Conservation (phyloP, 805 yeast species). For the Debaryomyces tyrocola region DNA sequence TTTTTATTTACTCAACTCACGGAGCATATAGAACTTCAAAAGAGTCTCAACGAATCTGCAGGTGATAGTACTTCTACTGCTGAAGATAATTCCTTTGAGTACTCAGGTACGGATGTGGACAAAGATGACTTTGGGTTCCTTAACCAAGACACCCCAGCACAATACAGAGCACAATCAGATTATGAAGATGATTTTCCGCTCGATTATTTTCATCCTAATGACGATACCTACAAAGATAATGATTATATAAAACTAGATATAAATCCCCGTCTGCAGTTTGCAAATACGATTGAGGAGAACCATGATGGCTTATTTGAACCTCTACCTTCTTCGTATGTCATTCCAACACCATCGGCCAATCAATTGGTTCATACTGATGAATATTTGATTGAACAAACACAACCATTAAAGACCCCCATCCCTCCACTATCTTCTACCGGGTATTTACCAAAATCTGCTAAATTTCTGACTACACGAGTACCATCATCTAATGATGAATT, state of each 20-base stretch:
- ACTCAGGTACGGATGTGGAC: slow-evolving; percentile 1
- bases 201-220: slow-evolving; percentile 55
- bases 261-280: slow-evolving; percentile 5
- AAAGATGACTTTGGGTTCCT: slow-evolving; percentile 14
- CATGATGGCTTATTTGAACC: slow-evolving; percentile 19
- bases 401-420: slow-evolving; percentile 40
- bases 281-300: slow-evolving; percentile 15
- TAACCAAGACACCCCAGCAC: slow-evolving; percentile 21
- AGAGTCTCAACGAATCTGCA: slow-evolving; percentile 6
- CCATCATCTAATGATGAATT: slow-evolving; percentile 19
- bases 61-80: slow-evolving; percentile 3
- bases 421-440: slow-evolving; percentile 8
- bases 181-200: slow-evolving; percentile 70
- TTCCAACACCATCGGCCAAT: slow-evolving; percentile 17
- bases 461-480: slow-evolving; percentile 6
- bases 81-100: slow-evolving; percentile 14
- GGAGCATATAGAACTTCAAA: slow-evolving; percentile 27
- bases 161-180: slow-evolving; percentile 22
- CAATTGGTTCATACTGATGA: slow-evolving; percentile 46
- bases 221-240: slow-evolving; percentile 8
- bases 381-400: slow-evolving; percentile 52
- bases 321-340: slow-evolving; percentile 6
- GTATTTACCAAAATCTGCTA: slow-evolving; percentile 9
- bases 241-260: slow-evolving; percentile 26
- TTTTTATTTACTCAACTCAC: slow-evolving; percentile 57